phyloP scores from a whole-genome alignment of 495 filamentous ascomycete genomes.

The Patellaria atrata region DNA sequence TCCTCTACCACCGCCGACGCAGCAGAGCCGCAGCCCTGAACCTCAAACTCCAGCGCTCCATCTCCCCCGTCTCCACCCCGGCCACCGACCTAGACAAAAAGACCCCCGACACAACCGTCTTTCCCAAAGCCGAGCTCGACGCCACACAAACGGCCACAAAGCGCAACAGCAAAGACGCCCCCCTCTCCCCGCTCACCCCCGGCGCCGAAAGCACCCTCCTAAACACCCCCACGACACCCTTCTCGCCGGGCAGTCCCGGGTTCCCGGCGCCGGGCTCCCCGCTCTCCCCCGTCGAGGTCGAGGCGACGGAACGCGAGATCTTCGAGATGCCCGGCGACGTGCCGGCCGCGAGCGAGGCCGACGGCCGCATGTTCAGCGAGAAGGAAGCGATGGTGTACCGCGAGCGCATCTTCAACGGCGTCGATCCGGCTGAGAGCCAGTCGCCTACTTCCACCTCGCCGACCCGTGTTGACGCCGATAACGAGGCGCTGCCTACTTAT shows the following conservation, averaged over 20 bases:
- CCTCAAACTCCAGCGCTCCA: constrained; percentile 7
- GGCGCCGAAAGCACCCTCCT: constrained; percentile 3
- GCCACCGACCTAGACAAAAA: constrained; percentile 11
- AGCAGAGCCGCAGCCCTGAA: constrained; percentile 4
- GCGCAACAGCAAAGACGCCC: no score
- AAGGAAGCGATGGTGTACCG: constrained; percentile 26
- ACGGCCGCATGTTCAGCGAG: constrained; percentile 22
- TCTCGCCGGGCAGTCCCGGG: constrained; percentile 1
- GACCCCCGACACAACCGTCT: constrained; percentile 16
- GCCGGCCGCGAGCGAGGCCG: constrained; percentile 23
- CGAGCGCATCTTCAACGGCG: constrained; percentile 26
- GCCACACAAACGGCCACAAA: constrained; percentile 3
- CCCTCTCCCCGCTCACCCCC: constrained; percentile 1
- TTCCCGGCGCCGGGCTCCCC: constrained; percentile 5
- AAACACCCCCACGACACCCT: not conserved
- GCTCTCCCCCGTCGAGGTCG: constrained; percentile 17
- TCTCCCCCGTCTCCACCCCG: constrained; percentile 2
- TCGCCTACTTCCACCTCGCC: no score
- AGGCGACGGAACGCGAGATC: constrained; percentile 21
- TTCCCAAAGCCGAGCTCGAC: constrained; percentile 28
- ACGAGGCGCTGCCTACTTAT: no score
- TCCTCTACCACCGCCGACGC: constrained; percentile 13
- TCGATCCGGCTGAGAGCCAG: constrained; percentile 15
- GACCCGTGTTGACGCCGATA: no score
- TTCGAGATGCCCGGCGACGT: constrained; percentile 29